phyloP scores from a whole-genome alignment of 176 grass and related monocot species.

The Alopecurus myosuroides region DNA sequence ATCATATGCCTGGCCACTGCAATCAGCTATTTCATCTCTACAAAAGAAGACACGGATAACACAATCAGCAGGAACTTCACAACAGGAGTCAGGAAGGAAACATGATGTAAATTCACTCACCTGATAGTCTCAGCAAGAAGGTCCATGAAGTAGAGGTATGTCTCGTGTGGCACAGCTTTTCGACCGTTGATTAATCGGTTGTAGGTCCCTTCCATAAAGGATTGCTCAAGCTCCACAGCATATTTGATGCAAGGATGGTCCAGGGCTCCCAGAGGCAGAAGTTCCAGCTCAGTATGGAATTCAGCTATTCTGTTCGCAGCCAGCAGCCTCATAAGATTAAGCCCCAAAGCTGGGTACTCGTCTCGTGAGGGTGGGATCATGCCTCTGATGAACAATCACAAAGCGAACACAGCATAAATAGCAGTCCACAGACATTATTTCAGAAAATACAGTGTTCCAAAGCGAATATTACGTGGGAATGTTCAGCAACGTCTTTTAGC shows the following conservation, averaged over 20 bases:
- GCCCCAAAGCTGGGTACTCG: conserved; percentile 66
- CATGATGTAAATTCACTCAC: conserved; percentile 13
- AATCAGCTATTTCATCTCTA: conserved; percentile 83
- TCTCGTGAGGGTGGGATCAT: conserved; percentile 53
- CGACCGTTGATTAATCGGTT: conserved; percentile 39
- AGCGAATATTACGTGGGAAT: not conserved
- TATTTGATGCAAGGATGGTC: conserved; percentile 74
- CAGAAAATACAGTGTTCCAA: not conserved
- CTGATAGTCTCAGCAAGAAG: conserved; percentile 65
- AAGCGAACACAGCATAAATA: not conserved
- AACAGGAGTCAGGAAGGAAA: not conserved
- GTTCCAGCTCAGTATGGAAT: conserved; percentile 81
- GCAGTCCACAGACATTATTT: not conserved
- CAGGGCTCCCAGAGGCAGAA: conserved; percentile 47
- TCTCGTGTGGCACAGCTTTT: conserved; percentile 62
- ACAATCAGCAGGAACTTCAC: conserved; percentile 19
- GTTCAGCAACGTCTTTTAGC: not conserved
- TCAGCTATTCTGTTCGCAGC: conserved; percentile 72
- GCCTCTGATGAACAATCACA: conserved; percentile 36
- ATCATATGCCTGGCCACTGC: conserved; percentile 71
- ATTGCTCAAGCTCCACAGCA: conserved; percentile 58
- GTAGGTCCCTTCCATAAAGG: conserved; percentile 81
- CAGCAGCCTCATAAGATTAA: conserved; percentile 74
- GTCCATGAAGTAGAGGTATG: conserved; percentile 70
- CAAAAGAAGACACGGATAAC: not conserved